Conservation (phyloP, 371 early-diverging fungal species). For the Coelomomyces lativittatus region DNA sequence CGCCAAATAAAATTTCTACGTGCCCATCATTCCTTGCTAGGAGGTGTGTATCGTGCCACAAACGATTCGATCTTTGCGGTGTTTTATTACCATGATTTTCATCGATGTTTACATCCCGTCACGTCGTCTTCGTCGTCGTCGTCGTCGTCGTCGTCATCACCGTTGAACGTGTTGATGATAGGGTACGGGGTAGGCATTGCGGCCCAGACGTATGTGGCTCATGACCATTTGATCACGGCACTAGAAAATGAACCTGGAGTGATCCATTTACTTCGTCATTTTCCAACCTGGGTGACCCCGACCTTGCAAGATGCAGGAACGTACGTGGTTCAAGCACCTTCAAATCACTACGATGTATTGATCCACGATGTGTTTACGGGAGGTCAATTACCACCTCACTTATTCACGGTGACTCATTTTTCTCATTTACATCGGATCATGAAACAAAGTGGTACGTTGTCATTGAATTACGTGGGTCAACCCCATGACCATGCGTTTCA, state of each 20-base stretch:
- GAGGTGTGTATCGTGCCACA: slow-evolving; percentile 43
- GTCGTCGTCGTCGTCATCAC: background rate
- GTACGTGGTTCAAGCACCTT: slow-evolving; percentile 23
- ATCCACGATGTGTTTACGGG: slow-evolving; percentile 78
- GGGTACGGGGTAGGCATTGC: slow-evolving; percentile 67
- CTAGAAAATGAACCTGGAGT: slow-evolving; percentile 61
- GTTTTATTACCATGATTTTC: slow-evolving; percentile 58
- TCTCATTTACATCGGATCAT: slow-evolving; percentile 34
- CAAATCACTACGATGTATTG: slow-evolving; percentile 47
- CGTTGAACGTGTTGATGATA: slow-evolving; percentile 10
- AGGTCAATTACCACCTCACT: slow-evolving; percentile 42
- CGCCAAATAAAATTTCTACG: slow-evolving; percentile 46
- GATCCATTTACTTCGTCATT: slow-evolving; percentile 44
- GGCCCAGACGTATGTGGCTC: slow-evolving; percentile 36
- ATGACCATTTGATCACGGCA: slow-evolving; percentile 40
- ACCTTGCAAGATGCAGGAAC: slow-evolving; percentile 4
- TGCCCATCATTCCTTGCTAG: slow-evolving; percentile 62
- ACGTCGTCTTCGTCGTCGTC: slow-evolving; percentile 3
- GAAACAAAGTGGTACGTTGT: slow-evolving; percentile 52
- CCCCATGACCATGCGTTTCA: slow-evolving; percentile 17
- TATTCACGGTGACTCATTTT: slow-evolving; percentile 52
- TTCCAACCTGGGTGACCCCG: slow-evolving; percentile 6
- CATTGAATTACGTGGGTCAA: slow-evolving; percentile 49
- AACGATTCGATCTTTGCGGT: slow-evolving; percentile 49
- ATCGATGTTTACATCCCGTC: slow-evolving; percentile 2